These are phyloP conservation scores for Monosporascus sp. DNA, from an alignment of 2,329 filamentous ascomycete species.

Conservation along the genomic window DNA sequence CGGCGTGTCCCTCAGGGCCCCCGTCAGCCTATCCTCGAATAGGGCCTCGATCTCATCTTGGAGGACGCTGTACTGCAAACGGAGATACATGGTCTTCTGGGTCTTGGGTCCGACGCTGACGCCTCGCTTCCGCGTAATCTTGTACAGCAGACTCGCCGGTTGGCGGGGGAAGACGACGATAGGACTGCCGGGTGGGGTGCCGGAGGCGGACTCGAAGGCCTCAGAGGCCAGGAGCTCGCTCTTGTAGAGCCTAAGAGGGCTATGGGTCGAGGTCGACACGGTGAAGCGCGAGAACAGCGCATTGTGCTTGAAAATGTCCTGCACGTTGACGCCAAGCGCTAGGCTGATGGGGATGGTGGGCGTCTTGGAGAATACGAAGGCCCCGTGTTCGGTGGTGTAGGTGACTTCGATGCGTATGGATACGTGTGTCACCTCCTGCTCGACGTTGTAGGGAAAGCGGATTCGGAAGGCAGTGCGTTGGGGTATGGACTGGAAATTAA, in stretches of 20 bases:
- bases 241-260: slow-evolving; percentile 68
- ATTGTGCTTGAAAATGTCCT: slow-evolving; percentile 86
- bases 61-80: slow-evolving; percentile 70
- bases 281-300: slow-evolving; percentile 85
- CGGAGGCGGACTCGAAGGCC: slow-evolving; percentile 60
- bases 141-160: slow-evolving; percentile 76
- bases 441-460: slow-evolving; percentile 75
- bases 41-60: slow-evolving; percentile 63
- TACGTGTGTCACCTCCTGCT: slow-evolving; percentile 68
- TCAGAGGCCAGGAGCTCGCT: slow-evolving; percentile 68
- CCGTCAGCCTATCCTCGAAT: slow-evolving; percentile 38
- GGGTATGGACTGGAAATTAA: slow-evolving; percentile 44
- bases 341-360: slow-evolving; percentile 67
- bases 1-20: slow-evolving; percentile 33
- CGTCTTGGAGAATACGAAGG: slow-evolving; percentile 58
- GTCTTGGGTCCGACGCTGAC: slow-evolving; percentile 25
- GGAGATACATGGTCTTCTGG: slow-evolving; percentile 55
- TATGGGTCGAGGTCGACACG: slow-evolving; percentile 71
- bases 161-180: slow-evolving; percentile 74
- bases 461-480: slow-evolving; percentile 49
- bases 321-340: slow-evolving; percentile 89
- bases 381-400: slow-evolving; percentile 64
- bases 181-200: slow-evolving; percentile 43
- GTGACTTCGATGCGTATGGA: slow-evolving; percentile 69
- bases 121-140: slow-evolving; percentile 54